Evolutionary conservation across 352 stramenopile species (phyloP).

Genomic region (Phytophthora megakarya): DNA sequence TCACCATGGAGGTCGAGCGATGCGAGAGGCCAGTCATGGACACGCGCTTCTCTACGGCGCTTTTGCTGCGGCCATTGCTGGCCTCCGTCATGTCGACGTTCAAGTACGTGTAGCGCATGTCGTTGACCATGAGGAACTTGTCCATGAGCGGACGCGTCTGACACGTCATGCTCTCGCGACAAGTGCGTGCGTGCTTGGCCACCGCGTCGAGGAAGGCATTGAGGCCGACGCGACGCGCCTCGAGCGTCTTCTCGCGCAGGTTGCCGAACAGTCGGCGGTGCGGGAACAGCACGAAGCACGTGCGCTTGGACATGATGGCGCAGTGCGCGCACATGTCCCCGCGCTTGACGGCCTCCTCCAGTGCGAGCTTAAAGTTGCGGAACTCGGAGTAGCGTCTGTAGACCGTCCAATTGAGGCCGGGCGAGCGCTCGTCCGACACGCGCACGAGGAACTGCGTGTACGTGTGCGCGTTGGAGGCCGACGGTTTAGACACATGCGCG

Average conservation of each 20-base stretch:
- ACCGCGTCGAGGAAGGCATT: conserved; percentile 82
- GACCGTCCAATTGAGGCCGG: conserved; percentile 77
- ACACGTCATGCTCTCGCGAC: conserved; percentile 69
- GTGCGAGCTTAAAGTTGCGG: conserved; percentile 64
- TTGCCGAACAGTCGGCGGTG: conserved; percentile 78
- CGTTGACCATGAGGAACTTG: conserved; percentile 88
- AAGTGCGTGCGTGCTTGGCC: conserved; percentile 77
- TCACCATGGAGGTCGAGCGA: conserved; percentile 36
- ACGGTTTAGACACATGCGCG: conserved; percentile 76
- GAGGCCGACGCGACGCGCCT: conserved; percentile 72
- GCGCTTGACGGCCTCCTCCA: conserved; percentile 67
- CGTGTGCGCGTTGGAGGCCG: conserved; percentile 56
- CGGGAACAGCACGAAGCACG: conserved; percentile 83
- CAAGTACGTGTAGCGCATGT: conserved; percentile 90
- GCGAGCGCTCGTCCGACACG: conserved; percentile 80
- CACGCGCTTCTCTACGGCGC: conserved; percentile 32
- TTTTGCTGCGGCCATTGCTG: conserved; percentile 43
- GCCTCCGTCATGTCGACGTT: conserved; percentile 83
- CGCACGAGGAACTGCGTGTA: conserved; percentile 86
- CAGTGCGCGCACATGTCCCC: conserved; percentile 79
- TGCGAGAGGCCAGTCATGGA: conserved; percentile 30
- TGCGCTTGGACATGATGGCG: conserved; percentile 79
- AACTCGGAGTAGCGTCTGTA: conserved; percentile 89
- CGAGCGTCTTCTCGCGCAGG: conserved; percentile 71
- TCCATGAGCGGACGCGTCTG: conserved; percentile 80